Evolutionary conservation across 2,329 filamentous ascomycete species (phyloP).

Genomic region (Rosellinia necatrix): DNA sequence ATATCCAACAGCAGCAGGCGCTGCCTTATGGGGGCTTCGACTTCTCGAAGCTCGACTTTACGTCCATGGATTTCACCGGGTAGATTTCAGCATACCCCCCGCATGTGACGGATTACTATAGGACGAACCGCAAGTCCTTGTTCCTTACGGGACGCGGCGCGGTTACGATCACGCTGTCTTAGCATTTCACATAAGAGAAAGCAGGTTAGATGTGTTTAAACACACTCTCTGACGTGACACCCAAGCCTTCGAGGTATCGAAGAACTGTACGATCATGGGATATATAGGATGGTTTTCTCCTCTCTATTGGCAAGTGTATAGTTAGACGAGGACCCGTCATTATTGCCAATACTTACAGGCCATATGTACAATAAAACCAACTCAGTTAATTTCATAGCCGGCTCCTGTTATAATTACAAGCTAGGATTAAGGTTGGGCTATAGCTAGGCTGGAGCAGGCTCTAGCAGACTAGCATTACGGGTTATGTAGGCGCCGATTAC

Average conservation of each 20-base stretch:
- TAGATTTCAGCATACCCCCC: neutral
- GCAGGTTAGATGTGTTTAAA: neutral
- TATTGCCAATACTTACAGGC: neutral
- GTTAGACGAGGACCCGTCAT: neutral
- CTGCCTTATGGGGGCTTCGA: conserved; percentile 19
- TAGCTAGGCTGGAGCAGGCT: no score
- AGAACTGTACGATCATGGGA: neutral
- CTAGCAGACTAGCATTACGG: neutral
- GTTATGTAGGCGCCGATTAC: neutral
- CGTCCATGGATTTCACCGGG: conserved; percentile 5
- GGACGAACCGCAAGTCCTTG: no score
- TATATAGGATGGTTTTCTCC: conserved; percentile 11
- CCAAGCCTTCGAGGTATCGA: neutral
- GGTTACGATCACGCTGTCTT: neutral
- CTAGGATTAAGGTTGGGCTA: neutral
- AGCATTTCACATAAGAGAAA: neutral
- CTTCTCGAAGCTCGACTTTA: conserved; percentile 22
- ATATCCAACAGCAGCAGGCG: conserved; percentile 5
- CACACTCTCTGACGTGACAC: neutral
- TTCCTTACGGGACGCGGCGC: no score
- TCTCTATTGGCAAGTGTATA: conserved; percentile 11
- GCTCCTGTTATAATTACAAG: neutral
- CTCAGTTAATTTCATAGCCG: conserved; percentile 1
- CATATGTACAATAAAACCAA: conserved; percentile 10
- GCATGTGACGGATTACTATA: neutral